Percentiles rank a stretch among this genome's conserved stretches.
Evolutionary conservation across 2,329 filamentous ascomycete genomes (phyloP).

Genomic region (Aspergillus melleus): DNA sequence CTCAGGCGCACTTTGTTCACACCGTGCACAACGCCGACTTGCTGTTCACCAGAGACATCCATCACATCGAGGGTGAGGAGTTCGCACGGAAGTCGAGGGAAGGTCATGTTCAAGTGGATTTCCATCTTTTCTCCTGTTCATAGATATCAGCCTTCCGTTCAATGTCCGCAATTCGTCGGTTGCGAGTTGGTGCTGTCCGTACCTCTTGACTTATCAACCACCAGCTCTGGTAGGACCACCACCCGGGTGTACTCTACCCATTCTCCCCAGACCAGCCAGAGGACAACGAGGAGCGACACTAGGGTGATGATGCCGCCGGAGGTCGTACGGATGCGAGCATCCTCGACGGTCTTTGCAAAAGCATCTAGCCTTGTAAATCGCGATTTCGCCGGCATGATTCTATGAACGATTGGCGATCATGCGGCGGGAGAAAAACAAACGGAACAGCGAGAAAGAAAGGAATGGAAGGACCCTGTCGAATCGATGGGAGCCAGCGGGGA

Average conservation of each 20-base stretch:
- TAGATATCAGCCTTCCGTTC: slow-evolving; percentile 4
- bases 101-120: slow-evolving; percentile 96
- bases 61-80: slow-evolving; percentile 96
- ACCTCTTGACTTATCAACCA: slow-evolving; percentile 97
- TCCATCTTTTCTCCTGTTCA: slow-evolving; percentile 90
- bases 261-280: slow-evolving; percentile 91
- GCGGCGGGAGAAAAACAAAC: slow-evolving; percentile 11
- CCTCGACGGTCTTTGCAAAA: slow-evolving; percentile 98
- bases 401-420: slow-evolving; percentile 30
- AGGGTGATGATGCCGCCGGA: slow-evolving; percentile 95
- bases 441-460: slow-evolving; percentile 1
- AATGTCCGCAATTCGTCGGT: background rate
- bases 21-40: slow-evolving; percentile 89
- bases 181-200: slow-evolving; percentile 29
- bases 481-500: background rate
- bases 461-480: background rate
- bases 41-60: slow-evolving; percentile 97
- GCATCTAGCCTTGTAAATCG: slow-evolving; percentile 96
- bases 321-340: slow-evolving; percentile 92
- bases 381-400: slow-evolving; percentile 79
- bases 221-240: slow-evolving; percentile 83
- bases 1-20: slow-evolving; percentile 85
- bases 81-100: slow-evolving; percentile 91
- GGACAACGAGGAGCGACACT: slow-evolving; percentile 79
- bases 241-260: slow-evolving; percentile 90